These are phyloP conservation scores for Chloranthus sessilifolius DNA, from an alignment of 164 flowering plant species.

Conservation along the genomic window DNA sequence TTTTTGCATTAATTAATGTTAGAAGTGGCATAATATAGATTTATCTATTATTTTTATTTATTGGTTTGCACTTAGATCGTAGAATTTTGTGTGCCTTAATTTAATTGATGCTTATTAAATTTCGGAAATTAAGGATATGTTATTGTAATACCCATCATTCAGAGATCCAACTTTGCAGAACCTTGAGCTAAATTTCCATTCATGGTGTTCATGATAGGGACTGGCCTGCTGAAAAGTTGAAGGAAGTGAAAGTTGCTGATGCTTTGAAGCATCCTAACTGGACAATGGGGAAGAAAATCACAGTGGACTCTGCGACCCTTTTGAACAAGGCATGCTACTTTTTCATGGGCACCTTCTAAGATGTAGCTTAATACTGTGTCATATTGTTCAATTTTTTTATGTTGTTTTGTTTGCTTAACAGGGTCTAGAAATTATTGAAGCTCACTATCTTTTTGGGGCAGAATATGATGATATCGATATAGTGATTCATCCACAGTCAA, in stretches of 20 bases:
- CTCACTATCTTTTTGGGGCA: constrained; percentile 88
- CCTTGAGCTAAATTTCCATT: constrained; percentile 3
- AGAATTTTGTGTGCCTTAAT: too few species aligned
- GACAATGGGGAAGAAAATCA: constrained; percentile 96
- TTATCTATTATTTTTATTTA: too few species aligned
- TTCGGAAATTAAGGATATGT: too few species aligned
- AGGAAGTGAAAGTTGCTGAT: constrained; percentile 92
- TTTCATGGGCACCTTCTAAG: too few species aligned
- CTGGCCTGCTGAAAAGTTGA: constrained; percentile 92
- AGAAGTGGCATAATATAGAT: constrained; percentile 60
- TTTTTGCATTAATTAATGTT: not conserved
- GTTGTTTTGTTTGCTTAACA: constrained; percentile 24
- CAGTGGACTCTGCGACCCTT: constrained; percentile 99
- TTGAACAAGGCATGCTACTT: constrained; percentile 70
- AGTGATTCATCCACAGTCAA: constrained; percentile 88
- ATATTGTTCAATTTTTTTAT: too few species aligned
- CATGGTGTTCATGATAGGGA: constrained; percentile 45
- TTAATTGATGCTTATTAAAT: too few species aligned
- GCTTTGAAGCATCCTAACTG: constrained; percentile 99
- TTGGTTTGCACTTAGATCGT: too few species aligned
- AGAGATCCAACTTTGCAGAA: constrained; percentile 3
- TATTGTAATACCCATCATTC: not conserved
- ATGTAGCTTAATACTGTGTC: too few species aligned
- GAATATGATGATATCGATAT: constrained; percentile 87
- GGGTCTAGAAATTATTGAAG: constrained; percentile 97